Conservation (phyloP, 768 basidiomycete genomes). For the Lentinus tigrinus region DNA sequence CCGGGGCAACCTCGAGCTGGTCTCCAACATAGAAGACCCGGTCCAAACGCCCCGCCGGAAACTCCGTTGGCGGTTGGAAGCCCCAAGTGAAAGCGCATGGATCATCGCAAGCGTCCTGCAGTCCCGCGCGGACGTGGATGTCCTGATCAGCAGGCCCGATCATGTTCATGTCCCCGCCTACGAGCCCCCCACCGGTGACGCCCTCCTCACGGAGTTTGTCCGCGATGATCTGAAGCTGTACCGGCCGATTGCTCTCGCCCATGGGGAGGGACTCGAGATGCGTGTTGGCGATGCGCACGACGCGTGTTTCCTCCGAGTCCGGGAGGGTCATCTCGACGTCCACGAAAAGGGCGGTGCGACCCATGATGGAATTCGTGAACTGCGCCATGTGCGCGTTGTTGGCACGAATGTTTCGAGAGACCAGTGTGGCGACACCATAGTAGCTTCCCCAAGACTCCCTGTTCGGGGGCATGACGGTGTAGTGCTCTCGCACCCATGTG, state of each 20-base stretch:
- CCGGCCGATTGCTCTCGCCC: constrained; percentile 39
- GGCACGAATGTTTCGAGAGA: constrained; percentile 55
- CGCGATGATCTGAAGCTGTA: constrained; percentile 54
- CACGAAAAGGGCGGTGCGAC: constrained; percentile 56
- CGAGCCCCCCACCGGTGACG: constrained; percentile 52
- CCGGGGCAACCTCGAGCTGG: constrained; percentile 52
- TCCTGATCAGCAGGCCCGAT: constrained; percentile 46
- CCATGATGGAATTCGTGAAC: constrained; percentile 51
- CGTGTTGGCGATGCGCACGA: constrained; percentile 67
- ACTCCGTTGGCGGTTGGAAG: constrained; percentile 49
- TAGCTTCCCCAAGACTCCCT: constrained; percentile 53
- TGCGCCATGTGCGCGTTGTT: constrained; percentile 47
- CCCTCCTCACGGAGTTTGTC: constrained; percentile 45
- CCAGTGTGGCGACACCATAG: constrained; percentile 73
- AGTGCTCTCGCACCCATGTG: constrained; percentile 63
- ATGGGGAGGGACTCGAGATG: constrained; percentile 65
- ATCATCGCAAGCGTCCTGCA: constrained; percentile 61
- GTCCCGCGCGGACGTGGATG: constrained; percentile 43
- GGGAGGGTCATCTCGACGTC: constrained; percentile 49
- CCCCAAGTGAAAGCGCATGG: constrained; percentile 65
- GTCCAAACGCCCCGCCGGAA: constrained; percentile 59
- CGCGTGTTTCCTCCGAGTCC: constrained; percentile 31
- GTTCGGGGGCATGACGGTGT: constrained; percentile 55
- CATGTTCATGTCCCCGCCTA: constrained; percentile 75
- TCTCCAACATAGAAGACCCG: constrained; percentile 57